Conservation (phyloP, 2,329 filamentous ascomycete species). For the Fusarium duplospermum region DNA sequence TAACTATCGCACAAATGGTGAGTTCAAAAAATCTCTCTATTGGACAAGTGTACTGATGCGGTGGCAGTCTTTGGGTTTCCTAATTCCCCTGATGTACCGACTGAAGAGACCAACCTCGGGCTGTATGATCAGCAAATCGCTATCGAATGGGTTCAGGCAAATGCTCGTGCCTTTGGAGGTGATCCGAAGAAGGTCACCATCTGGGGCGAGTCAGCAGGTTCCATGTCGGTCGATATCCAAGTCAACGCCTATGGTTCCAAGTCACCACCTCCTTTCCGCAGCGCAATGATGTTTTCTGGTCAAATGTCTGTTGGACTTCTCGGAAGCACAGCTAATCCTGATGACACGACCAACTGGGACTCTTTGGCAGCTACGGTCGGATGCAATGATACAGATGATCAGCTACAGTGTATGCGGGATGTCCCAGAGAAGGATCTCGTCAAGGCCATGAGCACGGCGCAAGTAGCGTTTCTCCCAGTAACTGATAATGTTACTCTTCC, state of each 20-base stretch:
- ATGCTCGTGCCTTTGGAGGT: slow-evolving; percentile 44
- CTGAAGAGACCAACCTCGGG: slow-evolving; percentile 48
- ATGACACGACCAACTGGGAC: slow-evolving; percentile 25
- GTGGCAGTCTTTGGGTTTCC: slow-evolving; percentile 56
- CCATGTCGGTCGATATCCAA: slow-evolving; percentile 48
- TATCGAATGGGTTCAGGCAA: slow-evolving; percentile 43
- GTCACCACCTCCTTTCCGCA: slow-evolving; percentile 38
- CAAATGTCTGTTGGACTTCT: slow-evolving; percentile 43
- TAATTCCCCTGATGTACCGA: slow-evolving; percentile 52
- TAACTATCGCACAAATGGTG: slow-evolving; percentile 45
- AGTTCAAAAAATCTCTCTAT: not conserved
- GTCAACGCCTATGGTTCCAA: slow-evolving; percentile 34
- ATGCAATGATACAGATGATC: slow-evolving; percentile 11
- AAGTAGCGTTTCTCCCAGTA: slow-evolving; percentile 24
- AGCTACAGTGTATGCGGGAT: slow-evolving; percentile 40
- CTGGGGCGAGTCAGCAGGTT: slow-evolving; percentile 46
- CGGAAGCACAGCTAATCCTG: slow-evolving; percentile 4
- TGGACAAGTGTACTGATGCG: not conserved
- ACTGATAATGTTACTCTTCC: slow-evolving; percentile 36
- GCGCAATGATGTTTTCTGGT: slow-evolving; percentile 45
- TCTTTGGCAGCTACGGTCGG: slow-evolving; percentile 25
- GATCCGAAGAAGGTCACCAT: slow-evolving; percentile 42
- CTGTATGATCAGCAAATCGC: slow-evolving; percentile 45
- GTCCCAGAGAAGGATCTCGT: slow-evolving; percentile 28
- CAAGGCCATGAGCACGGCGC: slow-evolving; percentile 11